Percentiles rank a stretch among this genome's conserved stretches.
Evolutionary conservation across 73 alveolate genomes (phyloP).

Genomic region (Paramecium pentaurelia): DNA sequence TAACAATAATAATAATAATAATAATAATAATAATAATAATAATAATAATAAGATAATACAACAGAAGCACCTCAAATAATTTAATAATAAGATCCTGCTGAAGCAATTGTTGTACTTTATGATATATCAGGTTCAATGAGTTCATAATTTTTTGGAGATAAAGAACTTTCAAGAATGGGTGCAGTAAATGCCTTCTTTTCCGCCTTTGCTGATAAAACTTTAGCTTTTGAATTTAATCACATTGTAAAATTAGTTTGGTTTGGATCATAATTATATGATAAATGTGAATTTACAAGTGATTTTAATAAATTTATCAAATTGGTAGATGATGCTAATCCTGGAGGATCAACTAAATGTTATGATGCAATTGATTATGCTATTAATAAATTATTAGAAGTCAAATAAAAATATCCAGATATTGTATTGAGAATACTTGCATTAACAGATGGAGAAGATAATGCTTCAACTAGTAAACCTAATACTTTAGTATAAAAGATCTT

Average conservation of each 20-base stretch:
- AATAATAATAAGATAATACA: not conserved
- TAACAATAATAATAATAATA: not conserved
- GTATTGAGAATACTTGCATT: slow-evolving; percentile 59
- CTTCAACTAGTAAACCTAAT: slow-evolving; percentile 32
- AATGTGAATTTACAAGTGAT: slow-evolving; percentile 61
- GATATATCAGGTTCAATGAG: slow-evolving; percentile 68
- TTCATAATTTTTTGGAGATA: slow-evolving; percentile 43
- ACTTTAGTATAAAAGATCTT: slow-evolving; percentile 21
- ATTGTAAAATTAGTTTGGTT: slow-evolving; percentile 53
- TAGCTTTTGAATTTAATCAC: slow-evolving; percentile 62
- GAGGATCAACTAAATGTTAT: slow-evolving; percentile 59
- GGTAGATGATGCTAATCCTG: slow-evolving; percentile 55
- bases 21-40: not conserved
- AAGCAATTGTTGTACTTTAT: slow-evolving; percentile 64
- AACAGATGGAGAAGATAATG: slow-evolving; percentile 68
- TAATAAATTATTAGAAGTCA: not conserved
- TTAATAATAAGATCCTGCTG: slow-evolving; percentile 57
- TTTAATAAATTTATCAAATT: slow-evolving; percentile 45
- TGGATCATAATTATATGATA: not conserved
- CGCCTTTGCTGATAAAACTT: slow-evolving; percentile 64
- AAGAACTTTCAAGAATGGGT: slow-evolving; percentile 63
- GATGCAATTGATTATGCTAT: slow-evolving; percentile 63
- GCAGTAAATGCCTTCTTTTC: slow-evolving; percentile 63
- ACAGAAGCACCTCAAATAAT: not conserved
- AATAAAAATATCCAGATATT: slow-evolving; percentile 61